These are phyloP conservation scores for Cystobasidium pallidum DNA, from an alignment of 1,284 basidiomycete genomes.

Conservation along the genomic window DNA sequence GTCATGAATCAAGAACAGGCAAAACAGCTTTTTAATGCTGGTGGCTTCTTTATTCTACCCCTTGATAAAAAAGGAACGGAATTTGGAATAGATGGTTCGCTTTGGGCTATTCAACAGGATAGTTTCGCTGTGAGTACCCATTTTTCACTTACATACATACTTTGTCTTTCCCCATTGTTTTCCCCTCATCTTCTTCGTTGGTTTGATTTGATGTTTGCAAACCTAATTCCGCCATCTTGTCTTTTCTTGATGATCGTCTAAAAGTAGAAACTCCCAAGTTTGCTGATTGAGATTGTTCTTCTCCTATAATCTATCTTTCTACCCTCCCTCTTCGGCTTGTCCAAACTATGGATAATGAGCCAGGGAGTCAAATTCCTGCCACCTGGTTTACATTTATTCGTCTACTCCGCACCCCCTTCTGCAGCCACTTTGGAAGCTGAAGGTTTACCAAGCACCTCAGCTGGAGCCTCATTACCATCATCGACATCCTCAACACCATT, in stretches of 20 bases:
- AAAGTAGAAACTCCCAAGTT: no score
- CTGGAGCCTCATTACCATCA: no score
- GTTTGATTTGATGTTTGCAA: no score
- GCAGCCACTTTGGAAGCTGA: constrained; percentile 8
- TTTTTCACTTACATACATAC: no score
- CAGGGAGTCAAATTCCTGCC: constrained; percentile 53
- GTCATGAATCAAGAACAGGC: constrained; percentile 21
- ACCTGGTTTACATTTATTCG: constrained; percentile 51
- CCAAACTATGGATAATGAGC: no score
- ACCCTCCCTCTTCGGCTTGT: no score
- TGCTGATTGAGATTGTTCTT: no score
- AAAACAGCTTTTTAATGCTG: constrained; percentile 40
- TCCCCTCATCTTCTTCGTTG: no score
- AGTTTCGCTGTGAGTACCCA: constrained; percentile 48
- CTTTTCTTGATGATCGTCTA: no score
- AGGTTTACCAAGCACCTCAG: constrained; percentile 1
- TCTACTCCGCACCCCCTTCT: constrained; percentile 46
- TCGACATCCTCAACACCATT: constrained; percentile 20
- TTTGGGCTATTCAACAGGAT: constrained; percentile 47
- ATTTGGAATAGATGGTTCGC: constrained; percentile 50
- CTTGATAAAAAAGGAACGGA: constrained; percentile 47
- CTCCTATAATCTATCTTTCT: no score
- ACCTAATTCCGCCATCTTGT: no score
- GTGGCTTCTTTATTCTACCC: constrained; percentile 48
- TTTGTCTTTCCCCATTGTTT: no score